Percentiles rank a stretch among this genome's conserved stretches.
Evolutionary conservation across 2,329 filamentous ascomycete species (phyloP).

Genomic region (Parasarocladium wereldwijsianum): DNA sequence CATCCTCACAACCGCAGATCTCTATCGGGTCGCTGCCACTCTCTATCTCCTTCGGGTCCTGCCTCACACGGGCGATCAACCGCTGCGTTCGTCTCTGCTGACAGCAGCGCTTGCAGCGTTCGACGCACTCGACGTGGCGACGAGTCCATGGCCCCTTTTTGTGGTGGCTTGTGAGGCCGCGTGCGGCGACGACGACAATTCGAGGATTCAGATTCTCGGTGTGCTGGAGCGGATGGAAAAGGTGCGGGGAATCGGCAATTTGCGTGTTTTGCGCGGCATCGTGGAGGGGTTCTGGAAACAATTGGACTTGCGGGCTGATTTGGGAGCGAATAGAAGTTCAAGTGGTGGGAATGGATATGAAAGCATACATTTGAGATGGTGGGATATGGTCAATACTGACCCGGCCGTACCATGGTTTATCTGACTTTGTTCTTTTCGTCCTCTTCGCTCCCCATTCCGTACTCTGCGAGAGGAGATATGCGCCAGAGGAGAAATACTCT

Average conservation of each 20-base stretch:
- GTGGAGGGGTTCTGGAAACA: constrained; percentile 31
- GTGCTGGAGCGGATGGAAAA: constrained; percentile 26
- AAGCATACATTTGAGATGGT: too few relatives aligned
- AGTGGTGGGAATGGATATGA: too few relatives aligned
- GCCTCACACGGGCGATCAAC: constrained; percentile 9
- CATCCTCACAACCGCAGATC: constrained; percentile 28
- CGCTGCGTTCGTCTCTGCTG: constrained; percentile 11
- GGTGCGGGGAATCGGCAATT: constrained; percentile 28
- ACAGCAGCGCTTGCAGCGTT: constrained; percentile 22
- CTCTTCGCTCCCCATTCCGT: too few relatives aligned
- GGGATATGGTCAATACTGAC: too few relatives aligned
- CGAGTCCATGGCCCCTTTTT: constrained; percentile 33
- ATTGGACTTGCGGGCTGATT: constrained; percentile 24
- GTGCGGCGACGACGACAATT: constrained; percentile 25
- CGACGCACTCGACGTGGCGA: constrained; percentile 23
- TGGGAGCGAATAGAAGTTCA: too few relatives aligned
- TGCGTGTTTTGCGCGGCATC: constrained; percentile 25
- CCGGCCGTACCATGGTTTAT: too few relatives aligned
- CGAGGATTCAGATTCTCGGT: constrained; percentile 22
- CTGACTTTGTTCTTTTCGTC: too few relatives aligned
- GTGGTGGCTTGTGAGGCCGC: constrained; percentile 28
- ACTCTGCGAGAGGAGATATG: too few relatives aligned
- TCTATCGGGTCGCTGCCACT: constrained; percentile 32
- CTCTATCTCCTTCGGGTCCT: constrained; percentile 25
- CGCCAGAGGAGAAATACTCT: too few relatives aligned